Evolutionary conservation across 306 rosid species (phyloP).

Genomic region (Dalbergia cultrata): DNA sequence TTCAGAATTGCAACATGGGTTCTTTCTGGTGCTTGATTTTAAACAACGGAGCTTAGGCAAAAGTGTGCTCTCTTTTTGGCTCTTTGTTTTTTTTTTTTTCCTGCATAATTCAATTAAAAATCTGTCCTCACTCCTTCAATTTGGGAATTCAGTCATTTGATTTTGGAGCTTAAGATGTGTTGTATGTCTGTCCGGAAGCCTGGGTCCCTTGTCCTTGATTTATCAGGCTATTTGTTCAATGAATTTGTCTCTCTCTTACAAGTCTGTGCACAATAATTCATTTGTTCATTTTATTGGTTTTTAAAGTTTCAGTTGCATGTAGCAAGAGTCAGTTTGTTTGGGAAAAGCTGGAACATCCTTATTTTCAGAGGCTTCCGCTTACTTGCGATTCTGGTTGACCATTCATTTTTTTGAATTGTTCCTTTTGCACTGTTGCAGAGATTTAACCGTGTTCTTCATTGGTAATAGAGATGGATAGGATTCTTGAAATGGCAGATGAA

Average conservation of each 20-base stretch:
- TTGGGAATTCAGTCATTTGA: conserved; percentile 33
- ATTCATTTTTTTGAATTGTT: neutral
- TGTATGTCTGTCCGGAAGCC: neutral
- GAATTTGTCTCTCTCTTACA: neutral
- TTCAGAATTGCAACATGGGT: neutral
- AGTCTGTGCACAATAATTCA: neutral
- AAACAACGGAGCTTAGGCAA: conserved; percentile 8
- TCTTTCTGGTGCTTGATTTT: neutral
- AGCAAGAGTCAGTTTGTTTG: neutral
- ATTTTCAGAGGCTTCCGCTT: neutral
- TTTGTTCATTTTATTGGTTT: conserved; percentile 9
- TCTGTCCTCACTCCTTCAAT: neutral
- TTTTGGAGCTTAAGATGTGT: conserved; percentile 26
- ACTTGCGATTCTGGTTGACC: neutral
- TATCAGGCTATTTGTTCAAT: neutral
- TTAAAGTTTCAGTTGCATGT: conserved; percentile 1
- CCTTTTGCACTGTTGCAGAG: conserved; percentile 36
- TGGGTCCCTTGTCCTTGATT: conserved; percentile 13
- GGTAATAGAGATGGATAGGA: conserved; percentile 56
- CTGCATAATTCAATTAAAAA: neutral
- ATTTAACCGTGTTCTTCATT: conserved; percentile 22
- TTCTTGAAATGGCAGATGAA: conserved; percentile 42
- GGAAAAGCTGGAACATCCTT: neutral
- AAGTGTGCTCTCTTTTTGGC: neutral
- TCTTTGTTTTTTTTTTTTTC: conserved; percentile 6